phyloP scores from a whole-genome alignment of 1,284 basidiomycete species.

The Rhodotorula mucilaginosa region DNA sequence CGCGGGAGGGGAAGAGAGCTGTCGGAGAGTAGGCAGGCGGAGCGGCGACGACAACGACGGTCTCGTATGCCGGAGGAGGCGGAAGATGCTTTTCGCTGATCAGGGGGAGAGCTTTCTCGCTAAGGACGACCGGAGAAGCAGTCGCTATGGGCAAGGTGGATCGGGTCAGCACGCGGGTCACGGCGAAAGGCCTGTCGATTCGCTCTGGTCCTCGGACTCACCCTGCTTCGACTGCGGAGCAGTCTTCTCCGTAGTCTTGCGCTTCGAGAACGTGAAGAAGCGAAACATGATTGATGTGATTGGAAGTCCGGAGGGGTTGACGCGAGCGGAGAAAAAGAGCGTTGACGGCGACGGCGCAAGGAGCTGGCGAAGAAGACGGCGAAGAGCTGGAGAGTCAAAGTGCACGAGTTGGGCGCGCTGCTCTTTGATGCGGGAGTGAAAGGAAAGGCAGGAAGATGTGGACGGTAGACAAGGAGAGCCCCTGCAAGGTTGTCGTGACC shows the following conservation, averaged over 20 bases:
- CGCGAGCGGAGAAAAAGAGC: background rate
- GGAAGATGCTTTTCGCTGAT: background rate
- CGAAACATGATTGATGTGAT: background rate
- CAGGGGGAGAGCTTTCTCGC: background rate
- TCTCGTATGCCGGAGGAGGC: background rate
- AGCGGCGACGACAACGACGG: background rate
- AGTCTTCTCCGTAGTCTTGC: background rate
- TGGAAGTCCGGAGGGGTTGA: background rate
- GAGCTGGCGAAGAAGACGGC: background rate
- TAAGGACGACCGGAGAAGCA: background rate
- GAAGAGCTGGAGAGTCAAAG: background rate
- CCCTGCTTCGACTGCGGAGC: too few relatives aligned
- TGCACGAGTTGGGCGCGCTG: background rate
- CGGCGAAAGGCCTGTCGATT: background rate
- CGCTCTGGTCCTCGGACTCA: background rate
- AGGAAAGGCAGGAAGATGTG: background rate
- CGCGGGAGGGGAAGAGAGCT: background rate
- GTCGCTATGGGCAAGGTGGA: background rate
- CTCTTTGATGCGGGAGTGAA: background rate
- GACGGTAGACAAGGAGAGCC: too few relatives aligned
- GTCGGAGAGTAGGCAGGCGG: background rate
- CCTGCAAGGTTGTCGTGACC: too few relatives aligned
- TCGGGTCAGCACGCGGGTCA: background rate
- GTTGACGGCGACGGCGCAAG: background rate
- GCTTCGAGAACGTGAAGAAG: background rate